A percentile compares a stretch with the other conserved stretches of the same genome.
Conservation (phyloP, 2,329 filamentous ascomycete genomes). For the Incumbomyces delicatus region DNA sequence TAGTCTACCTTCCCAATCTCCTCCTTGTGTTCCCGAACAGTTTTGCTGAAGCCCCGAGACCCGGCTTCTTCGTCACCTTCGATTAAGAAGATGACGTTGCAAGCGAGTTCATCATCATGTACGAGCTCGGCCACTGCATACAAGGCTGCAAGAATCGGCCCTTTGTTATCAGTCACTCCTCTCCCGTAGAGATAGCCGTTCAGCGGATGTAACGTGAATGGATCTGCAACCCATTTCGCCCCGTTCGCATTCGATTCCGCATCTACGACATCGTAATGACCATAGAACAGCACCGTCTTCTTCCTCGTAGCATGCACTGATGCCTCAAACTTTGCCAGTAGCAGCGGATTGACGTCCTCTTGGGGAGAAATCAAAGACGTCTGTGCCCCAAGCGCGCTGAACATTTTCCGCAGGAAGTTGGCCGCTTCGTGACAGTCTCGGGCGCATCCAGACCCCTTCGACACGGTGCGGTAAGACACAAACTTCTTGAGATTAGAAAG, state of each 20-base stretch:
- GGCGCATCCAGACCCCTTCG: constrained; percentile 72
- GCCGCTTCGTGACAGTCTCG: constrained; percentile 90
- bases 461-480: constrained; percentile 84
- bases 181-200: constrained; percentile 92
- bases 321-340: constrained; percentile 74
- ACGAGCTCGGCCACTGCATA: constrained; percentile 87
- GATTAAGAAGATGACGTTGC: constrained; percentile 87
- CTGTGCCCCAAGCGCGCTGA: constrained; percentile 81
- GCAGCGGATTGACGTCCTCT: constrained; percentile 77
- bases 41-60: constrained; percentile 79
- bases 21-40: constrained; percentile 67
- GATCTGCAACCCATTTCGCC: constrained; percentile 69
- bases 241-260: constrained; percentile 47
- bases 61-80: constrained; percentile 96
- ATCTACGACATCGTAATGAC: constrained; percentile 93
- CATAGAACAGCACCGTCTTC: constrained; percentile 91
- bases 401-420: constrained; percentile 78
- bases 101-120: constrained; percentile 70
- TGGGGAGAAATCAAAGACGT: constrained; percentile 83
- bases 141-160: constrained; percentile 84
- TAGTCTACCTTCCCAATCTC: constrained; percentile 87
- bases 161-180: constrained; percentile 97
- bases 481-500: constrained; percentile 72
- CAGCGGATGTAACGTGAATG: constrained; percentile 78
- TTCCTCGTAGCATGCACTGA: constrained; percentile 25